phyloP scores from a whole-genome alignment of 306 rosid genomes.

The Cucurbita maxima region DNA sequence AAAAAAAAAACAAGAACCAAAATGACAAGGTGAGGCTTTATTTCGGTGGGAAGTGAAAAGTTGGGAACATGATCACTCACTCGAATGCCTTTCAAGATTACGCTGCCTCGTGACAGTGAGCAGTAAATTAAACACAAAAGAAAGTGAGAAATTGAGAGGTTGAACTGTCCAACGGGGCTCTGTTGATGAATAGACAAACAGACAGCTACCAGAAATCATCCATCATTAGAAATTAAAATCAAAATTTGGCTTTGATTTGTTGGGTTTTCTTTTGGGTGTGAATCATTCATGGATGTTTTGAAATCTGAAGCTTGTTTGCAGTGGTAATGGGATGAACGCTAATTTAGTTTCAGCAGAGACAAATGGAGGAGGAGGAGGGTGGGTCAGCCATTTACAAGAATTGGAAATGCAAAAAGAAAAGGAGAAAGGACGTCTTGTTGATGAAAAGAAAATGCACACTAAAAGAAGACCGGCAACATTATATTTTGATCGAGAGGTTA shows the following conservation, averaged over 20 bases:
- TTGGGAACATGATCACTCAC: background rate
- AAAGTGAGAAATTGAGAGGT: background rate
- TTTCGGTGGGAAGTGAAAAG: background rate
- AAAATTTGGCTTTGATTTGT: background rate
- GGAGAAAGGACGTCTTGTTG: too few relatives aligned
- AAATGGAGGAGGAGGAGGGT: background rate
- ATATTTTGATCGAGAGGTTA: too few relatives aligned
- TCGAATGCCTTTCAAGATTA: background rate
- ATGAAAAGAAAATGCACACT: too few relatives aligned
- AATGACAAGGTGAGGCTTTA: background rate
- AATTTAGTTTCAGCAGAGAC: background rate
- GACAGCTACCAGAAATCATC: constrained; percentile 1
- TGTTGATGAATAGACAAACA: background rate
- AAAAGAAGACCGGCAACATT: too few relatives aligned
- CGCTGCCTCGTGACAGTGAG: constrained; percentile 1
- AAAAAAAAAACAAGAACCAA: background rate
- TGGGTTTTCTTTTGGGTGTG: background rate
- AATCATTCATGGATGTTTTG: background rate
- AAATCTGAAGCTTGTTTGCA: background rate
- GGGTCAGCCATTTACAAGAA: background rate
- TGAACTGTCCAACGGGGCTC: background rate
- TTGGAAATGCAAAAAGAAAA: too few relatives aligned
- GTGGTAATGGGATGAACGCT: background rate
- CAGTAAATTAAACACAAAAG: background rate
- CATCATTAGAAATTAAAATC: background rate